phyloP scores from a whole-genome alignment of 177 flowering plant species.

The Vitis hybrid region DNA sequence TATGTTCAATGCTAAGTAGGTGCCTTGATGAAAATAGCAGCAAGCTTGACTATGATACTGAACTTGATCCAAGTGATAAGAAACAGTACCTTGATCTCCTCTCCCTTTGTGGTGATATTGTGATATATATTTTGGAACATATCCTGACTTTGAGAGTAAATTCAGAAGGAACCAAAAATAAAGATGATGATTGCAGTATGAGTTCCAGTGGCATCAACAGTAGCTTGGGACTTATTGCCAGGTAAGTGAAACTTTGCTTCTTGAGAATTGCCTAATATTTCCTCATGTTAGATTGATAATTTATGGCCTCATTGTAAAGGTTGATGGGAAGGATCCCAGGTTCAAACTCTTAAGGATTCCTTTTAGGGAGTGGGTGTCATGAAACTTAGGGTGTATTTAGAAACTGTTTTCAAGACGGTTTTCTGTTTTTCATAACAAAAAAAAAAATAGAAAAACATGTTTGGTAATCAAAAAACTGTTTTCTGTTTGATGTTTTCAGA shows the following conservation, averaged over 20 bases:
- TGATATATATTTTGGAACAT: conserved; percentile 39
- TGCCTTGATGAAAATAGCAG: conserved; percentile 24
- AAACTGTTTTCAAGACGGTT: too few relatives aligned
- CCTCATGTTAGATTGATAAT: not conserved
- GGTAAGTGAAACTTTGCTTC: conserved; percentile 36
- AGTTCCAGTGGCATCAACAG: conserved; percentile 20
- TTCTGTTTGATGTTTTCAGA: too few relatives aligned
- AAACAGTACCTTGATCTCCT: conserved; percentile 19
- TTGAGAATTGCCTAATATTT: not conserved
- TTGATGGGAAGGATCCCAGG: not conserved
- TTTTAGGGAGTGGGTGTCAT: not conserved
- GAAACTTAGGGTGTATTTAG: too few relatives aligned
- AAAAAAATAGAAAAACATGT: too few relatives aligned
- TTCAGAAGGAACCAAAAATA: conserved; percentile 9
- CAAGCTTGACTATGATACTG: conserved; percentile 22
- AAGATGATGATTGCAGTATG: conserved; percentile 1
- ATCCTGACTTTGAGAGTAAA: conserved; percentile 8
- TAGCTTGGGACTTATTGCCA: conserved; percentile 39
- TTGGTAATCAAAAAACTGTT: too few relatives aligned
- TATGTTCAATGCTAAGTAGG: conserved; percentile 33
- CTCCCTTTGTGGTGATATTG: conserved; percentile 38
- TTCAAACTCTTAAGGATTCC: not conserved
- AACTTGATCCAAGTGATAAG: conserved; percentile 18
- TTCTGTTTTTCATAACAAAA: too few relatives aligned
- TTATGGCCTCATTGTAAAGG: not conserved